These are phyloP conservation scores for Cyberlindnera mycetangii DNA, from an alignment of 805 yeast species.

Conservation along the genomic window DNA sequence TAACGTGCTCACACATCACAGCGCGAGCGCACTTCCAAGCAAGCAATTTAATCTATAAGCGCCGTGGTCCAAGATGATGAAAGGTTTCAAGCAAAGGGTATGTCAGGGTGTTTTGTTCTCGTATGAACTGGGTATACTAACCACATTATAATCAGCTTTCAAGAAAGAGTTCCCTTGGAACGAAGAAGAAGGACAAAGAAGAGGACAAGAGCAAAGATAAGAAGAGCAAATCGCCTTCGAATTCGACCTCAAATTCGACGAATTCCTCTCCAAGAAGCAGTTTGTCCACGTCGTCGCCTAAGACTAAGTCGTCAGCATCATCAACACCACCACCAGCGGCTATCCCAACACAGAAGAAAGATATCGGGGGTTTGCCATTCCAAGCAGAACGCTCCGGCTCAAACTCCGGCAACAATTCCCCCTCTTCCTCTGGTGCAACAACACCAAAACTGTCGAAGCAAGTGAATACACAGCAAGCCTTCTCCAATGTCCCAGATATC, in stretches of 20 bases:
- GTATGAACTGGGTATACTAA: slow-evolving; percentile 12
- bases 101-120: slow-evolving; percentile 2
- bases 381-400: slow-evolving; percentile 5
- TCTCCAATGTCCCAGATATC: slow-evolving; percentile 15
- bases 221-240: slow-evolving; percentile 16
- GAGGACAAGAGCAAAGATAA: slow-evolving; percentile 19
- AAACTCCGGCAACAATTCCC: slow-evolving; percentile 1
- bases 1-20: too few relatives aligned
- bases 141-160: slow-evolving; percentile 20
- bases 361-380: too few relatives aligned
- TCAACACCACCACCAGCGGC: slow-evolving; percentile 4
- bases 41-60: too few relatives aligned
- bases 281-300: slow-evolving; percentile 19
- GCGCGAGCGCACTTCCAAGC: too few relatives aligned
- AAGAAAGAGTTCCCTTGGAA: slow-evolving; percentile 31
- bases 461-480: slow-evolving; percentile 5
- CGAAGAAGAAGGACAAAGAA: slow-evolving; percentile 38
- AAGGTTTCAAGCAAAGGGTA: slow-evolving; percentile 64
- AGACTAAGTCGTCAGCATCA: slow-evolving; percentile 12
- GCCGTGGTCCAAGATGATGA: slow-evolving; percentile 62
- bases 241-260: slow-evolving; percentile 22
- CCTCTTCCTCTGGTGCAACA: not conserved
- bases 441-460: slow-evolving; percentile 9
- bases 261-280: slow-evolving; percentile 26
- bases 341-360: slow-evolving; percentile 1